Evolutionary conservation across 1,139 yeast species (phyloP).

Genomic region (Sugiyamaella xylanicola): DNA sequence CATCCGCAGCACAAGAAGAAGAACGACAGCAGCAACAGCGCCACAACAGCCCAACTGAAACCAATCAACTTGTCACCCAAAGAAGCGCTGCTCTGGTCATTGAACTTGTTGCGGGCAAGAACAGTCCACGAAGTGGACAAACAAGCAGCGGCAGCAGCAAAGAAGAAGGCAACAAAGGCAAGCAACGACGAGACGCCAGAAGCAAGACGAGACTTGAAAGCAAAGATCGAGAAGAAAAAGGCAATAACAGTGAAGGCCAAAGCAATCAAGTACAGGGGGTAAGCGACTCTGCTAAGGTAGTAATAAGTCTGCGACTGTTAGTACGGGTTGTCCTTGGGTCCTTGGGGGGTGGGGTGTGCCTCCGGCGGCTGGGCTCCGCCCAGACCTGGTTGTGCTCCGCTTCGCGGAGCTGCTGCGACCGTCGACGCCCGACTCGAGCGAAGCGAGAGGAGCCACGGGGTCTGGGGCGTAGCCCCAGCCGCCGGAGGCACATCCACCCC

Average conservation of each 20-base stretch:
- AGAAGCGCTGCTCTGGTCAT: conserved; percentile 50
- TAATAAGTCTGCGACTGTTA: conserved; percentile 47
- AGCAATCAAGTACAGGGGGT: conserved; percentile 66
- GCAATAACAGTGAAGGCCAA: conserved; percentile 58
- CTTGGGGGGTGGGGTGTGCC: not conserved
- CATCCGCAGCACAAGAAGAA: conserved; percentile 40
- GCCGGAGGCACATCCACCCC: not conserved
- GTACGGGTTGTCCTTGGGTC: conserved; percentile 8
- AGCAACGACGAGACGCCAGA: conserved; percentile 43
- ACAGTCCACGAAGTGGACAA: conserved; percentile 67
- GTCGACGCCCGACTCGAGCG: not conserved
- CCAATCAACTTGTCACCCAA: conserved; percentile 64
- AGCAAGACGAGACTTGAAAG: conserved; percentile 41
- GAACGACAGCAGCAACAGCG: conserved; percentile 47
- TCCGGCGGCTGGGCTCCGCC: conserved; percentile 3
- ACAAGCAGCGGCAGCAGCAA: conserved; percentile 59
- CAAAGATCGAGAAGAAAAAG: conserved; percentile 44
- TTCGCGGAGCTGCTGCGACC: not conserved
- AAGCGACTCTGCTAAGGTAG: conserved; percentile 66
- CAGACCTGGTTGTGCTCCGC: conserved; percentile 2
- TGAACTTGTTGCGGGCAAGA: conserved; percentile 60
- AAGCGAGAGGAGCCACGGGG: not conserved
- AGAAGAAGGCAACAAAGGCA: conserved; percentile 52
- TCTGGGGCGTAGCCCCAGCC: not conserved
- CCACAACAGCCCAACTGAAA: conserved; percentile 64